A percentile compares a stretch with the other conserved stretches of the same genome.
These are phyloP conservation scores for Pelagomonas calceolata DNA, from an alignment of 108 stramenopile species.

Conservation along the genomic window DNA sequence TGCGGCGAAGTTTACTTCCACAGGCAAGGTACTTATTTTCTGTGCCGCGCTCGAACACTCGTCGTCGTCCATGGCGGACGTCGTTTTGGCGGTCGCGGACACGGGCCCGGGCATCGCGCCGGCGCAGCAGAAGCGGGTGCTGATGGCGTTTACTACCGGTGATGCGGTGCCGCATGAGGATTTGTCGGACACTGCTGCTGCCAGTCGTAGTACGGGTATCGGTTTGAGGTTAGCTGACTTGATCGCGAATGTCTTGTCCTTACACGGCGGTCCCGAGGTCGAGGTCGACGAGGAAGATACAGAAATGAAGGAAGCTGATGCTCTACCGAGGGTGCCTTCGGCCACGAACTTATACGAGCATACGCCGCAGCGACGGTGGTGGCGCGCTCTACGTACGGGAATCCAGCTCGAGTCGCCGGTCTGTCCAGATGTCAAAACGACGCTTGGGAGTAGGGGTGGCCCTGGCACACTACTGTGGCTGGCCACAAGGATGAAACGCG, in stretches of 20 bases:
- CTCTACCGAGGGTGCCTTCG: too few species aligned
- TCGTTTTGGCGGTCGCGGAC: conserved; percentile 32
- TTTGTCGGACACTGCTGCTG: conserved; percentile 5
- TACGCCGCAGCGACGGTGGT: too few species aligned
- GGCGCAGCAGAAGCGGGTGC: conserved; percentile 26
- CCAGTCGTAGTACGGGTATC: conserved; percentile 27
- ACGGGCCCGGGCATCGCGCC: conserved; percentile 27
- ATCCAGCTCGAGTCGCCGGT: too few species aligned
- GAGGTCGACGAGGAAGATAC: too few species aligned
- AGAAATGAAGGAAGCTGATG: too few species aligned
- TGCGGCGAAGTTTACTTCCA: conserved; percentile 31
- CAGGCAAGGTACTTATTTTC: conserved; percentile 24
- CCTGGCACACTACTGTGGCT: too few species aligned
- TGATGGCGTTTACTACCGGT: conserved; percentile 36
- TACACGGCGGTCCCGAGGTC: too few species aligned
- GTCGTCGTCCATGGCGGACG: conserved; percentile 10
- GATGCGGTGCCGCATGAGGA: conserved; percentile 34
- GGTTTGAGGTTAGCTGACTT: conserved; percentile 34
- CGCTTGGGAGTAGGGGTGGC: too few species aligned
- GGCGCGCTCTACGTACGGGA: too few species aligned
- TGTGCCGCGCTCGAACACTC: conserved; percentile 1
- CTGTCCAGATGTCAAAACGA: too few species aligned
- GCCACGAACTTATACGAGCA: too few species aligned
- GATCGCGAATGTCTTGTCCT: conserved; percentile 16
- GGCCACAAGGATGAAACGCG: too few species aligned